phyloP scores from a whole-genome alignment of 129 eudicot species.

The Artemisia annua region DNA sequence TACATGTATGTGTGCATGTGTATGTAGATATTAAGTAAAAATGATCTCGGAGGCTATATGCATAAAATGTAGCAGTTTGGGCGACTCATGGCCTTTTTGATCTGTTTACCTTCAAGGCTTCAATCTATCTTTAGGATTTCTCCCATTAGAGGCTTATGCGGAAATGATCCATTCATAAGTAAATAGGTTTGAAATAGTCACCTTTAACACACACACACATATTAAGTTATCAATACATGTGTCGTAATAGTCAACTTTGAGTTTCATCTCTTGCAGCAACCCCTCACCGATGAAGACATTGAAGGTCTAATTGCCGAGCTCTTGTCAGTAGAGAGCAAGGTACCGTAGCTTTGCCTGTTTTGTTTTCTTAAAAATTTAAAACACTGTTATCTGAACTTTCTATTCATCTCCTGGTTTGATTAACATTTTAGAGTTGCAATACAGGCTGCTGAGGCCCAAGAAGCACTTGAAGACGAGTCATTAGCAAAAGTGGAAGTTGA shows the following conservation, averaged over 20 bases:
- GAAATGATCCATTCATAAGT: no score
- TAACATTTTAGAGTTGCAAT: conserved; percentile 14
- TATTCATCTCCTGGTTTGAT: background rate
- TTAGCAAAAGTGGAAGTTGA: conserved; percentile 76
- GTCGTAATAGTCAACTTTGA: conserved; percentile 3
- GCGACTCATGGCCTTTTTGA: no score
- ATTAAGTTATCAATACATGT: conserved; percentile 8
- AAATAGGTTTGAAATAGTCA: no score
- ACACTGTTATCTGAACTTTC: background rate
- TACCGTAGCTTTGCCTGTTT: conserved; percentile 20
- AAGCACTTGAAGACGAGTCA: conserved; percentile 90
- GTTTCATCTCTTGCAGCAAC: conserved; percentile 47
- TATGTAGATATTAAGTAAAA: no score
- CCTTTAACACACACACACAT: background rate
- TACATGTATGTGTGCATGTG: no score
- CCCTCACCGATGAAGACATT: conserved; percentile 78
- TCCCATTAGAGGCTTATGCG: no score
- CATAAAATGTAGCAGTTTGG: no score
- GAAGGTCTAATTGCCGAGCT: conserved; percentile 85
- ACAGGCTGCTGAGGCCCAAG: conserved; percentile 99
- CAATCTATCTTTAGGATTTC: no score
- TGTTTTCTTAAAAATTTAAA: background rate
- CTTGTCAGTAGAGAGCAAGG: conserved; percentile 92
- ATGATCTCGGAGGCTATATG: no score
- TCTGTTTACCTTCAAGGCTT: no score